Conservation (phyloP, 306 rosid species). For the Fagus crenata region DNA sequence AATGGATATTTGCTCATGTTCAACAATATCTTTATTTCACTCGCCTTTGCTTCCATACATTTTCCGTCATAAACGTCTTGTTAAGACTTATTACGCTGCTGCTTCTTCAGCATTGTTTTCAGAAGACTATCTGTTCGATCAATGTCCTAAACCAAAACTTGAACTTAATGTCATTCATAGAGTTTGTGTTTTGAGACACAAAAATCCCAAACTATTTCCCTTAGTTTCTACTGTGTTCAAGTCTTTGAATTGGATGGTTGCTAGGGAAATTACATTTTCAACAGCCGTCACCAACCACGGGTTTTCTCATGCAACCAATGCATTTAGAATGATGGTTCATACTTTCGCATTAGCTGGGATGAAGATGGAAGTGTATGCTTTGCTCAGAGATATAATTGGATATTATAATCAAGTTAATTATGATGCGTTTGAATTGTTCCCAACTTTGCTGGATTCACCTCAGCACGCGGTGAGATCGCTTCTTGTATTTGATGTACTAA, state of each 20-base stretch:
- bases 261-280: constrained; percentile 45
- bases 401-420: constrained; percentile 31
- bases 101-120: constrained; percentile 42
- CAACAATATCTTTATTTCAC: constrained; percentile 30
- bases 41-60: constrained; percentile 21
- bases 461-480: constrained; percentile 33
- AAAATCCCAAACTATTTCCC: constrained; percentile 31
- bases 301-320: constrained; percentile 44
- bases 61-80: constrained; percentile 19
- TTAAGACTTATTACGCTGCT: constrained; percentile 36
- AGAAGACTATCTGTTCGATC: constrained; percentile 48
- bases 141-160: constrained; percentile 38
- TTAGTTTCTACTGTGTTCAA: constrained; percentile 47
- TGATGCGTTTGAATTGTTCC: constrained; percentile 38
- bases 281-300: constrained; percentile 43
- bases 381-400: constrained; percentile 58
- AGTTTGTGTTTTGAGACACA: constrained; percentile 7
- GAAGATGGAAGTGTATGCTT: constrained; percentile 47
- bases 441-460: constrained; percentile 50
- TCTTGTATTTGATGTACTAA: constrained; percentile 53
- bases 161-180: constrained; percentile 14
- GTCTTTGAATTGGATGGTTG: constrained; percentile 51
- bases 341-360: constrained; percentile 50
- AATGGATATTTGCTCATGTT: constrained; percentile 45
- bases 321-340: constrained; percentile 51